A percentile compares a stretch with the other conserved stretches of the same genome.
Evolutionary conservation across 106 monocot genomes (phyloP).

Genomic region (Allium fistulosum): DNA sequence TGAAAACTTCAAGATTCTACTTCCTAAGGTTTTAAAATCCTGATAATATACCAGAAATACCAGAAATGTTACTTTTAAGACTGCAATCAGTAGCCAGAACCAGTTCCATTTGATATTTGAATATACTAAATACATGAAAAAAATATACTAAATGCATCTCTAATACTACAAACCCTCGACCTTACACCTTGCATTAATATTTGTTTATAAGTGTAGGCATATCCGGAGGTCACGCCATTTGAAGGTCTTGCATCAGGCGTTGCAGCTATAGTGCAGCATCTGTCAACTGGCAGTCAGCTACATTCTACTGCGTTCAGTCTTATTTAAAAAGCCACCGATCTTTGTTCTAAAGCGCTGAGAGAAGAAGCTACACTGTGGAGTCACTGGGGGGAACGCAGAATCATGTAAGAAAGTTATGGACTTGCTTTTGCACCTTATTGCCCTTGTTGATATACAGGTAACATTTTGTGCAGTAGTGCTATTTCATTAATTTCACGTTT

Average conservation of each 20-base stretch:
- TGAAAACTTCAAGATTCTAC: no score
- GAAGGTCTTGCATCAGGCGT: constrained; percentile 90
- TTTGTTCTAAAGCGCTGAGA: constrained; percentile 26
- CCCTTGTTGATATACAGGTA: constrained; percentile 93
- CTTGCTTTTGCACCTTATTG: constrained; percentile 61
- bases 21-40: no score
- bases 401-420: constrained; percentile 71
- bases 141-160: neutral
- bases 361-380: constrained; percentile 53
- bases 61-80: neutral
- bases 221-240: constrained; percentile 71
- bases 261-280: constrained; percentile 65
- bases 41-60: neutral
- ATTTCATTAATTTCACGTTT: no score
- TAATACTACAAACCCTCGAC: neutral
- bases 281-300: constrained; percentile 82
- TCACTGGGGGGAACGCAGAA: constrained; percentile 52
- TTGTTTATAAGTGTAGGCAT: constrained; percentile 37
- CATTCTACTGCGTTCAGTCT: constrained; percentile 73
- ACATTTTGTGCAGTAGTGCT: neutral
- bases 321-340: constrained; percentile 36
- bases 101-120: neutral
- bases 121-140: neutral
- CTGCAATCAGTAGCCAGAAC: neutral
- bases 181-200: neutral